Evolutionary conservation across 768 basidiomycete species (phyloP).

Genomic region (Leccinum subtestaceum): DNA sequence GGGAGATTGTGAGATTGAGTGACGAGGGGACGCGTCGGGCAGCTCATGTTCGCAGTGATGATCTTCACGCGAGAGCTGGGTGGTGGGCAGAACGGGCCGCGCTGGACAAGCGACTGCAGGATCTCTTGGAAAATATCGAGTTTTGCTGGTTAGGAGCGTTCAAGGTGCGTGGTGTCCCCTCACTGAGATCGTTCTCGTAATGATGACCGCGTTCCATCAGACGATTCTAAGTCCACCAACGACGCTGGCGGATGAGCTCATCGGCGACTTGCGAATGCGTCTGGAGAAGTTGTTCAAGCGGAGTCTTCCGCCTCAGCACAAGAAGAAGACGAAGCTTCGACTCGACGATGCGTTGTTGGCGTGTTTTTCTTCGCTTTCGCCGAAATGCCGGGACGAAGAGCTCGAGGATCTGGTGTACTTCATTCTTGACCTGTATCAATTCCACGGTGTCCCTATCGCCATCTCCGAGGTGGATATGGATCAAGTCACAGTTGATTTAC

Average conservation of each 20-base stretch:
- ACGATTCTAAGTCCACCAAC: slow-evolving; percentile 58
- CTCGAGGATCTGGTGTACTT: slow-evolving; percentile 94
- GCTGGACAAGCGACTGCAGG: slow-evolving; percentile 74
- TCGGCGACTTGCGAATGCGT: slow-evolving; percentile 58
- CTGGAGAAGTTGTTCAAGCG: slow-evolving; percentile 77
- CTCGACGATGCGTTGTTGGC: slow-evolving; percentile 77
- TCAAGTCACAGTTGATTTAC: slow-evolving; percentile 85
- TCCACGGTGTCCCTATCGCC: slow-evolving; percentile 86
- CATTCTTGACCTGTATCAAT: slow-evolving; percentile 89
- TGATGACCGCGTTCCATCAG: slow-evolving; percentile 24
- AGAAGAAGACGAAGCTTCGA: slow-evolving; percentile 50
- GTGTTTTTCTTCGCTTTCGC: slow-evolving; percentile 81
- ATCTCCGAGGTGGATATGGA: slow-evolving; percentile 90
- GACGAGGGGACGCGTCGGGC: slow-evolving; percentile 76
- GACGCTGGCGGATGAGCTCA: slow-evolving; percentile 40
- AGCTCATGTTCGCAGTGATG: slow-evolving; percentile 63
- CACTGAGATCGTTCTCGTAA: neutral
- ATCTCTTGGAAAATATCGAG: slow-evolving; percentile 81
- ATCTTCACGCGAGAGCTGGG: slow-evolving; percentile 56
- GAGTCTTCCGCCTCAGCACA: slow-evolving; percentile 58
- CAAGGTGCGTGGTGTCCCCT: slow-evolving; percentile 58
- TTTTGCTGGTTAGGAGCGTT: slow-evolving; percentile 97
- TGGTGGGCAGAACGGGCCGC: slow-evolving; percentile 87
- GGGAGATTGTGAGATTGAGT: slow-evolving; percentile 76
- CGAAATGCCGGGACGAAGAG: slow-evolving; percentile 87